A percentile compares a stretch with the other conserved stretches of the same genome.
phyloP scores from a whole-genome alignment of 306 rosid species.

The Vicia faba region DNA sequence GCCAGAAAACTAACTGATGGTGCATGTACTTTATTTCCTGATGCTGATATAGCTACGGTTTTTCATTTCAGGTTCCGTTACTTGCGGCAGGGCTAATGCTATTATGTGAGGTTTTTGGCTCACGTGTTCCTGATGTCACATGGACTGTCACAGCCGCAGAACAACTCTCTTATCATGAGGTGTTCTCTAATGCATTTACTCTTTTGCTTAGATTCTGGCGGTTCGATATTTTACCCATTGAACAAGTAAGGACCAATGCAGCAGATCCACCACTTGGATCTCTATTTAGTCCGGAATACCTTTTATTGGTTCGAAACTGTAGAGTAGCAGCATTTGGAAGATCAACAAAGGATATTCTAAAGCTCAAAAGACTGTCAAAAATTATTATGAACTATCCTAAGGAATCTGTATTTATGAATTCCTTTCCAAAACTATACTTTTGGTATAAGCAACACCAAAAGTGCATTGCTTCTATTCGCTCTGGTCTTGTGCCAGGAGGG shows the following conservation, averaged over 20 bases:
- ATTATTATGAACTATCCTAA: slow-evolving; percentile 41
- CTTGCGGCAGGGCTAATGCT: slow-evolving; percentile 82
- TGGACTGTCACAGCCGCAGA: slow-evolving; percentile 64
- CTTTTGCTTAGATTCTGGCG: slow-evolving; percentile 87
- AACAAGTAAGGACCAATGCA: slow-evolving; percentile 61
- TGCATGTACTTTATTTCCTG: slow-evolving; percentile 30
- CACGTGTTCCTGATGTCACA: slow-evolving; percentile 56
- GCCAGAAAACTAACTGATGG: slow-evolving; percentile 17
- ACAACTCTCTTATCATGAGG: slow-evolving; percentile 73
- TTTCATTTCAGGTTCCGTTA: slow-evolving; percentile 69
- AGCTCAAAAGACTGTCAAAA: slow-evolving; percentile 60
- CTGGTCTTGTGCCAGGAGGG: slow-evolving; percentile 72
- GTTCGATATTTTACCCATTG: slow-evolving; percentile 72
- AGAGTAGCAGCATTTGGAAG: slow-evolving; percentile 57
- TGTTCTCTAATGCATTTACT: slow-evolving; percentile 84
- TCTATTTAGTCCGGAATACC: slow-evolving; percentile 76
- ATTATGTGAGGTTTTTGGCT: slow-evolving; percentile 87
- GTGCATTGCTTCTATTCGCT: slow-evolving; percentile 75
- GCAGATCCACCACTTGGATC: slow-evolving; percentile 65
- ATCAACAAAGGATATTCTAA: slow-evolving; percentile 57
- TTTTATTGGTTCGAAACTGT: slow-evolving; percentile 74
- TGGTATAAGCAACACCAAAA: slow-evolving; percentile 90
- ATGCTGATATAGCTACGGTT: slow-evolving; percentile 36
- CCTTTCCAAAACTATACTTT: slow-evolving; percentile 76
- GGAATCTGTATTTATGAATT: slow-evolving; percentile 66